Percentiles rank a stretch among this genome's conserved stretches.
Evolutionary conservation across 441 rosid genomes (phyloP).

Genomic region (Metrosideros polymorpha): DNA sequence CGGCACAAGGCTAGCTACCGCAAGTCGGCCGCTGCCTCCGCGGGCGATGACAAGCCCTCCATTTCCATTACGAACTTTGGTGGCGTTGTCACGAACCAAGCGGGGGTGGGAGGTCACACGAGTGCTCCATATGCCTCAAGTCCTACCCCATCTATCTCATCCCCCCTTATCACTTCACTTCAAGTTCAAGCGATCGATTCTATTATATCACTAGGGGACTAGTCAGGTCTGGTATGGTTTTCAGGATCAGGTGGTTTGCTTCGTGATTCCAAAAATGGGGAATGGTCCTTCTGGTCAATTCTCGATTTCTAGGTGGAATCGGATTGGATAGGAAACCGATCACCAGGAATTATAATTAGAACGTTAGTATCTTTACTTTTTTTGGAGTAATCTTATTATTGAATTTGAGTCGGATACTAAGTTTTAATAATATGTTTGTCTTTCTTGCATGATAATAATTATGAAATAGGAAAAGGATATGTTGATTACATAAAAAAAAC

Average conservation of each 20-base stretch:
- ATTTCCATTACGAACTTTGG: constrained; percentile 16
- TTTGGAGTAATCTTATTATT: background rate
- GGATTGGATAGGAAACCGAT: too few relatives aligned
- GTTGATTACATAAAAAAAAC: background rate
- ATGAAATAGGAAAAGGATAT: background rate
- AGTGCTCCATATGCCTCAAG: background rate
- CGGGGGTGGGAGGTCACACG: background rate
- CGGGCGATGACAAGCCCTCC: constrained; percentile 23
- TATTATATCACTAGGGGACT: too few relatives aligned
- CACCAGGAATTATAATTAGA: background rate
- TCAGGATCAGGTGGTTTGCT: too few relatives aligned
- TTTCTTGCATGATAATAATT: background rate
- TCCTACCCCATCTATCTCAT: too few relatives aligned
- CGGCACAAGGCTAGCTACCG: constrained; percentile 93
- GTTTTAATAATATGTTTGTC: background rate
- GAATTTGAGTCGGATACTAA: background rate
- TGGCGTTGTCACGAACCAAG: constrained; percentile 2
- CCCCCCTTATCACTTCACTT: too few relatives aligned
- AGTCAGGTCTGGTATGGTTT: too few relatives aligned
- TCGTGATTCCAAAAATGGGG: too few relatives aligned
- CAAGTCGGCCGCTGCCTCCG: constrained; percentile 23
- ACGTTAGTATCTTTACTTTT: background rate
- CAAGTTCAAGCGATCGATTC: too few relatives aligned
- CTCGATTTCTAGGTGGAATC: too few relatives aligned
- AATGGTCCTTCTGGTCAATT: too few relatives aligned